Evolutionary conservation across 345 rosid species (phyloP), one percentile per base, ranked within the genome.

Genomic region (Corchorus capsularis): DNA sequence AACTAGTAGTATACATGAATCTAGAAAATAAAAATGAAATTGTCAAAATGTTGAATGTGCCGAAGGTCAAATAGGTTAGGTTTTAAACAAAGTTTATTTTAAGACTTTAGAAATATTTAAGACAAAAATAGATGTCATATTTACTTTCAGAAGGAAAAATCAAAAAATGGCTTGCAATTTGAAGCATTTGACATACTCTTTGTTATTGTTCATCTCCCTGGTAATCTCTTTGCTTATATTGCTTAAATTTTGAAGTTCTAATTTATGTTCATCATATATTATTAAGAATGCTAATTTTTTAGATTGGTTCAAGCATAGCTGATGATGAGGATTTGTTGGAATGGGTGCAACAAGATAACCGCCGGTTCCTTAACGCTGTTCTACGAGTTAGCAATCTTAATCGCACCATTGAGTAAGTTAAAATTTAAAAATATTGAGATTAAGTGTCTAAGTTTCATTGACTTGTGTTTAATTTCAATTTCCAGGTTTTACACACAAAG

Each of bases 371-470:
- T 73, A 94, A 93, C 67, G 97, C 79, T 43, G 96, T 93, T 19
- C 90, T 91, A 73, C 92, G 94, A 5, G 94, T 93, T 61, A 93
- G 93, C 37, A 89, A 93, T 70, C 96, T 93, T 56, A 91, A 90
- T 35, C 94, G 96, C 69, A 90, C 98, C 14, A 93, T 93, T 73
- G 46, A 87, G 98, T 91, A 72, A 43, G 83, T 52, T 17, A 0
- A 27, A 27, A 27, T 27, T 27, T 27, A 27, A 27, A 27, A 27
- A 27, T 27, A 27, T 27, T 27, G 27, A 27, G 27, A 27, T 27
- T 27, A 27, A 27, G 27, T 27, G 27, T 27, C 27, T 27, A 27
- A 27, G 0, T 1, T 27, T 27, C 27, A 27, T 55, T 17, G 0
- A 13, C 60, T 55, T 14, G 0, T 15, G 8, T 13, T 13, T 55